These are phyloP conservation scores for Fonsecaea nubica DNA, from an alignment of 2,329 filamentous ascomycete species.

Conservation along the genomic window DNA sequence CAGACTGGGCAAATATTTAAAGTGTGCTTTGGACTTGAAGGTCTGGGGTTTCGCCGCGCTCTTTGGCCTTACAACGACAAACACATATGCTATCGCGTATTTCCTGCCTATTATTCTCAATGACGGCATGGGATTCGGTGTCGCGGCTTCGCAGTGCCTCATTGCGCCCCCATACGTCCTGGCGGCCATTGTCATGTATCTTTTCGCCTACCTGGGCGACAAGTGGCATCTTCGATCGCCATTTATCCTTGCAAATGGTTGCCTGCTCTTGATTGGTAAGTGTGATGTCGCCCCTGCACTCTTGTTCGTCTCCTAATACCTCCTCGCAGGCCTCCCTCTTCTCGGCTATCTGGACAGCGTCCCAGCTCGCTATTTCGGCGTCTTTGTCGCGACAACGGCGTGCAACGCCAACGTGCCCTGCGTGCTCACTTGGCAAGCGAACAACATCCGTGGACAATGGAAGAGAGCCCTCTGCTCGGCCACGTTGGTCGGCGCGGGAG, in stretches of 20 bases:
- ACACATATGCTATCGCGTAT: constrained; percentile 77
- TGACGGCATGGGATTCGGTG: constrained; percentile 67
- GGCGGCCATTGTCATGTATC: constrained; percentile 65
- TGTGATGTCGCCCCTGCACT: neutral
- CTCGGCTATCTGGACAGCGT: constrained; percentile 69
- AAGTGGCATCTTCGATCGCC: constrained; percentile 70
- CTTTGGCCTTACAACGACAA: constrained; percentile 65
- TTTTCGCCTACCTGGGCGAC: constrained; percentile 69
- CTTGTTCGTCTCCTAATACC: neutral
- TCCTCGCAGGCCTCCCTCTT: constrained; percentile 65
- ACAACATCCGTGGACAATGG: constrained; percentile 88
- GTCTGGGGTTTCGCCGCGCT: constrained; percentile 63
- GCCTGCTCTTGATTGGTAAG: constrained; percentile 55
- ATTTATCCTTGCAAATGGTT: constrained; percentile 69
- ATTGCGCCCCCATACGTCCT: constrained; percentile 73
- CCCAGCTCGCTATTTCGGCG: constrained; percentile 71
- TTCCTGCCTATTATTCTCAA: constrained; percentile 78
- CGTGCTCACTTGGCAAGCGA: constrained; percentile 79
- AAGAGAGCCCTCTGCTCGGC: constrained; percentile 68
- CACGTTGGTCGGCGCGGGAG: constrained; percentile 49
- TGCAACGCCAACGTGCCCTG: constrained; percentile 79
- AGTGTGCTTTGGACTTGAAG: constrained; percentile 57
- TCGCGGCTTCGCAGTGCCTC: constrained; percentile 72
- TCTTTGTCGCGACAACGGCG: constrained; percentile 77
- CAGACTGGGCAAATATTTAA: constrained; percentile 55